phyloP scores from a whole-genome alignment of 2,329 filamentous ascomycete species.

The Cercospora sojina region DNA sequence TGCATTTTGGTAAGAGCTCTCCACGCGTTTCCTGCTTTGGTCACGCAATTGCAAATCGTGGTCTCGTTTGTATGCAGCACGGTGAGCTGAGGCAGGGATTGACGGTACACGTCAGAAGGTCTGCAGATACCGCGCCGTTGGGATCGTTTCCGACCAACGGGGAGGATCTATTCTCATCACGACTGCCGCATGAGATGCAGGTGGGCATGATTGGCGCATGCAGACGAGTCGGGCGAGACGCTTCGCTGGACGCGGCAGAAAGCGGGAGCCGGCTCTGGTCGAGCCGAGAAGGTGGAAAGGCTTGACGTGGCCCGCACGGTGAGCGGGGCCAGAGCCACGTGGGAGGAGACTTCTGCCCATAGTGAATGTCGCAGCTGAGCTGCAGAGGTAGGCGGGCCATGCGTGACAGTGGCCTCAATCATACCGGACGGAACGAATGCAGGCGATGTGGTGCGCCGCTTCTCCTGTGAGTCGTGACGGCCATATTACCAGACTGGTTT shows the following conservation, averaged over 20 bases:
- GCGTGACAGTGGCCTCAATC: too few relatives aligned
- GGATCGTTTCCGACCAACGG: background rate
- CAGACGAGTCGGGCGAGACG: background rate
- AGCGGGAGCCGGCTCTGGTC: background rate
- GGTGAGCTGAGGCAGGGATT: too few relatives aligned
- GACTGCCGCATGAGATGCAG: background rate
- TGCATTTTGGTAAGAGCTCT: background rate
- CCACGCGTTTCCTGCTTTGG: too few relatives aligned
- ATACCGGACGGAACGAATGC: too few relatives aligned
- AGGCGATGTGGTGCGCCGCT: background rate
- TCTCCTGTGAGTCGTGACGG: background rate
- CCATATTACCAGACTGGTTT: too few relatives aligned
- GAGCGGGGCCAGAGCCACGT: background rate
- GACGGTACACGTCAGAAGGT: too few relatives aligned
- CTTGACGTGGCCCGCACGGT: background rate
- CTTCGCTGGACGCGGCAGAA: background rate
- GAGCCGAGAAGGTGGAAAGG: background rate
- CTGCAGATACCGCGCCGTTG: too few relatives aligned
- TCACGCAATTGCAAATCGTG: too few relatives aligned
- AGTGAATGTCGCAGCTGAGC: background rate
- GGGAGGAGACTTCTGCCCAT: background rate
- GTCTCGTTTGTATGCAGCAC: too few relatives aligned
- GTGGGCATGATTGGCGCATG: background rate
- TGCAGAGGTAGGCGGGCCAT: too few relatives aligned
- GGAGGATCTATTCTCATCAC: background rate